Evolutionary conservation across 2,329 filamentous ascomycete genomes (phyloP).

Genomic region (Shiraia sp.): DNA sequence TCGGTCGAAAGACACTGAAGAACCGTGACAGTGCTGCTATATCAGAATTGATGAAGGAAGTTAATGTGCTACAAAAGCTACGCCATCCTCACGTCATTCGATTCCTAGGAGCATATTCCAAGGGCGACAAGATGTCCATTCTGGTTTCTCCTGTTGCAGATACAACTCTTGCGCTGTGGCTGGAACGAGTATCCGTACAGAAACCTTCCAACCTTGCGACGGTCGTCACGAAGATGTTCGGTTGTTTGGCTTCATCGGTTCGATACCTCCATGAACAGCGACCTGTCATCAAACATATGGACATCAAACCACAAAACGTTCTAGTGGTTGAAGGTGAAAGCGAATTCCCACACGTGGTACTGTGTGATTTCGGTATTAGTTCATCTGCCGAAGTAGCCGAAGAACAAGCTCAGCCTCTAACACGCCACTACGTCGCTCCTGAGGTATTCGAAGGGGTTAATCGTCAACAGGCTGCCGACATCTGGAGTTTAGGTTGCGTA

Average conservation of each 20-base stretch:
- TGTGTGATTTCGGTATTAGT: conserved; percentile 45
- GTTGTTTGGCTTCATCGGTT: conserved; percentile 41
- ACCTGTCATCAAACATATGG: conserved; percentile 42
- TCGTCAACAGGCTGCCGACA: conserved; percentile 59
- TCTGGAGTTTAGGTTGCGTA: conserved; percentile 96
- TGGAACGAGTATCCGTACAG: conserved; percentile 24
- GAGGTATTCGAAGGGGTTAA: conserved; percentile 35
- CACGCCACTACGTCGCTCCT: conserved; percentile 41
- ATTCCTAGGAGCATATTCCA: conserved; percentile 42
- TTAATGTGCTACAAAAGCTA: conserved; percentile 42
- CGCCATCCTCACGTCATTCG: conserved; percentile 46
- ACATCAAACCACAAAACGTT: conserved; percentile 46
- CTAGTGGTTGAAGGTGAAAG: conserved; percentile 36
- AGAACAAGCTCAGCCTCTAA: conserved; percentile 28
- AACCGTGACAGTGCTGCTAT: conserved; percentile 37
- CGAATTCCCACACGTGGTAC: conserved; percentile 39
- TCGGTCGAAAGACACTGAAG: conserved; percentile 45
- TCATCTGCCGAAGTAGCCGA: conserved; percentile 27
- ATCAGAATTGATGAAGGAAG: conserved; percentile 42
- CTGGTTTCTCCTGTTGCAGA: conserved; percentile 43
- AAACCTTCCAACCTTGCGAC: conserved; percentile 27
- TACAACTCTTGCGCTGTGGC: conserved; percentile 40
- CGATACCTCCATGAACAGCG: conserved; percentile 44
- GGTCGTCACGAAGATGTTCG: conserved; percentile 39
- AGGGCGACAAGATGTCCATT: conserved; percentile 43